phyloP scores from a whole-genome alignment of 768 basidiomycete genomes.

The Leccinum truebloodii region DNA sequence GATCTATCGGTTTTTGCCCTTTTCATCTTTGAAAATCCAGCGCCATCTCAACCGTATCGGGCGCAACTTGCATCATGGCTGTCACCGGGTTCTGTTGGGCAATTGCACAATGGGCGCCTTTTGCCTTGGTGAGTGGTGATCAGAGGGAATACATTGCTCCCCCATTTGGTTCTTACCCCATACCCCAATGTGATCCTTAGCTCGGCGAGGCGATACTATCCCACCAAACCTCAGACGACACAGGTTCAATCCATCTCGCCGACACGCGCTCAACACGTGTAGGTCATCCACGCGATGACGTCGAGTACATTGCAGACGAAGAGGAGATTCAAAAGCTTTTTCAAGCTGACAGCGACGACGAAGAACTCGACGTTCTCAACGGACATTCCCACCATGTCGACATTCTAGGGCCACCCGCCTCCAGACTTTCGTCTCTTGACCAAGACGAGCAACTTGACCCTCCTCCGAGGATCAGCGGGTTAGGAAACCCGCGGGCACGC shows the following conservation, averaged over 20 bases:
- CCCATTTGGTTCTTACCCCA: conserved; percentile 17
- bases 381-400: neutral
- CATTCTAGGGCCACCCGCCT: neutral
- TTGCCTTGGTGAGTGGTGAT: conserved; percentile 65
- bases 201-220: conserved; percentile 86
- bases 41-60: conserved; percentile 65
- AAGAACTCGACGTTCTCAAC: conserved; percentile 10
- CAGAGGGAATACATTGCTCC: neutral
- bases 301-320: conserved; percentile 23
- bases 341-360: conserved; percentile 25
- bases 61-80: conserved; percentile 75
- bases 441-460: conserved; percentile 15
- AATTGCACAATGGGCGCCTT: conserved; percentile 90
- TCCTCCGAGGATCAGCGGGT: conserved; percentile 32
- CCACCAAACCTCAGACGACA: conserved; percentile 44
- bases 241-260: conserved; percentile 38
- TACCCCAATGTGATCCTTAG: conserved; percentile 38
- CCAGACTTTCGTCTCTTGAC: conserved; percentile 10
- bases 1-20: conserved; percentile 11
- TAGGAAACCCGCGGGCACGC: conserved; percentile 47
- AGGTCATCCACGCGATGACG: conserved; percentile 11
- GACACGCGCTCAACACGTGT: conserved; percentile 35
- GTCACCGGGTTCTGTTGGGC: conserved; percentile 92
- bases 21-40: conserved; percentile 39
- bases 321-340: conserved; percentile 30